These are phyloP conservation scores for Patellifolia procumbens DNA, from an alignment of 179 eudicot species.

Conservation along the genomic window DNA sequence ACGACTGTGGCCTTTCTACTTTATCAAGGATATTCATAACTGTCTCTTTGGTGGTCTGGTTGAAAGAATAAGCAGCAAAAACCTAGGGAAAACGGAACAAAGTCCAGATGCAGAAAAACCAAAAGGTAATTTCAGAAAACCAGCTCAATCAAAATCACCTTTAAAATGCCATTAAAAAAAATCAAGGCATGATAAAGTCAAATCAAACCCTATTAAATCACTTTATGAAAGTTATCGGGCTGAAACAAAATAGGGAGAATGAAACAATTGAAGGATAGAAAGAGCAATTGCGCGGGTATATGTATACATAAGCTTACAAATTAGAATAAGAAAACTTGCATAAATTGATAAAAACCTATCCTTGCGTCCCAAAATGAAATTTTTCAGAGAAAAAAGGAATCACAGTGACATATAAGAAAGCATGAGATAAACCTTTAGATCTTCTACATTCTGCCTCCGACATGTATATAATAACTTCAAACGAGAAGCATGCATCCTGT, in stretches of 20 bases:
- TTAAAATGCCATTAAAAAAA: neutral
- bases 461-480: conserved; percentile 82
- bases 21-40: conserved; percentile 46
- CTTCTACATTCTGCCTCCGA: conserved; percentile 57
- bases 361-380: neutral
- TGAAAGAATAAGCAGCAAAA: conserved; percentile 65
- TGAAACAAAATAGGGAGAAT: neutral
- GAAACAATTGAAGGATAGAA: neutral
- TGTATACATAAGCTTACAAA: neutral
- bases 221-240: neutral
- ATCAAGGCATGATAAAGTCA: neutral
- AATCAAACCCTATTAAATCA: neutral
- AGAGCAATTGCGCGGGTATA: neutral
- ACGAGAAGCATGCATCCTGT: conserved; percentile 99
- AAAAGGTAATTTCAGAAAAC: neutral
- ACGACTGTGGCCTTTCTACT: conserved; percentile 39
- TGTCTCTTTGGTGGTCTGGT: conserved; percentile 58
- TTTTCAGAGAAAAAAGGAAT: neutral
- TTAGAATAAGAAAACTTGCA: neutral
- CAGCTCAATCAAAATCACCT: neutral
- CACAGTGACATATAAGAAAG: neutral
- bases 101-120: conserved; percentile 12
- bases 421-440: conserved; percentile 62
- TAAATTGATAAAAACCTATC: neutral
- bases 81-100: conserved; percentile 45